These are phyloP conservation scores for Scutellaria baicalensis DNA, from an alignment of 257 asterid genomes.

Conservation along the genomic window DNA sequence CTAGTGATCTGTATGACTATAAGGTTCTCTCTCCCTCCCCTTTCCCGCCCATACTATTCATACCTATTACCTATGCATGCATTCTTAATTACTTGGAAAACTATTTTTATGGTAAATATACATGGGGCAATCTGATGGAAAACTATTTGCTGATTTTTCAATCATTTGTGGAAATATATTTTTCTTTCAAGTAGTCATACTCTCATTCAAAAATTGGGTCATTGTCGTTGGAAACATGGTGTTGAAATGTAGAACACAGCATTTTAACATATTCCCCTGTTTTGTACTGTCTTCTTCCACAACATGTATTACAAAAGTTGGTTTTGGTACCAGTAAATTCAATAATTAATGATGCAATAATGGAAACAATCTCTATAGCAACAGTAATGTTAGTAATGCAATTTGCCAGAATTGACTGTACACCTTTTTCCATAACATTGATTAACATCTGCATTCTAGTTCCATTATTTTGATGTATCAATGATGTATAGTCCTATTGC, in stretches of 20 bases:
- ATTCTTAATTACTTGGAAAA: not conserved
- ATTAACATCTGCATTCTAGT: not conserved
- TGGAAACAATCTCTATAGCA: not conserved
- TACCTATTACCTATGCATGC: not conserved
- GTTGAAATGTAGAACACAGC: not conserved
- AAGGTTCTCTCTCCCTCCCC: conserved; percentile 43
- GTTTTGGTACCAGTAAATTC: not conserved
- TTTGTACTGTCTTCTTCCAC: not conserved
- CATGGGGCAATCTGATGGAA: not conserved
- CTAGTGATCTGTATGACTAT: conserved; percentile 83
- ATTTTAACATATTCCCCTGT: not conserved
- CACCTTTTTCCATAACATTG: not conserved
- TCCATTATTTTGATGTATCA: not conserved
- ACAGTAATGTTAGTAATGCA: not conserved
- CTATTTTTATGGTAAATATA: not conserved
- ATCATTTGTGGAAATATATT: not conserved
- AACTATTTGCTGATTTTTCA: not conserved
- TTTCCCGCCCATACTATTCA: not conserved
- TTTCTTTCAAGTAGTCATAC: not conserved
- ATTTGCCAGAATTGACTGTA: not conserved
- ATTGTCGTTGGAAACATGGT: not conserved
- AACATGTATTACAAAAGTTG: not conserved
- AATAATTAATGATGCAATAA: not conserved
- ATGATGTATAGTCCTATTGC: not conserved
- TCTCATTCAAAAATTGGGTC: not conserved